These are phyloP conservation scores for Termitomyces sp. DNA, from an alignment of 1,284 basidiomycete genomes.

Conservation along the genomic window DNA sequence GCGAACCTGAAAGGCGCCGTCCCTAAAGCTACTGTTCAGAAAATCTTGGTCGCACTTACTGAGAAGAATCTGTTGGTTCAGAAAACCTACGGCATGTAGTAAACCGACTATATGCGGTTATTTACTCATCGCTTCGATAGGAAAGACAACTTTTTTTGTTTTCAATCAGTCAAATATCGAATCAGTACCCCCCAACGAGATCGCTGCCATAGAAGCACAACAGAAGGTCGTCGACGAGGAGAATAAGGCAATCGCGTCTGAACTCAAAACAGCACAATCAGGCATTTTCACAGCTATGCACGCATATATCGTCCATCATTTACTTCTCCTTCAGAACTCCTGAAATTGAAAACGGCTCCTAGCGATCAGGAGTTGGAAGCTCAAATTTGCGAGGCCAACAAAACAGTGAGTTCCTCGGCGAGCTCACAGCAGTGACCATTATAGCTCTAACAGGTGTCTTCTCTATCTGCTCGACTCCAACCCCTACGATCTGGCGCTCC, in stretches of 20 bases:
- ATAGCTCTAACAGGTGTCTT: constrained; percentile 39
- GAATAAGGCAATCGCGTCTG: constrained; percentile 48
- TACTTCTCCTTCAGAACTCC: constrained; percentile 48
- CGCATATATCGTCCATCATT: constrained; percentile 3
- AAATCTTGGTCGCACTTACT: constrained; percentile 72
- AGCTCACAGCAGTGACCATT: neutral
- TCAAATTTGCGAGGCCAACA: constrained; percentile 41
- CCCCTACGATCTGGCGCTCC: constrained; percentile 63
- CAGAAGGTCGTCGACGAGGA: constrained; percentile 53
- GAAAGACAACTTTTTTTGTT: constrained; percentile 83
- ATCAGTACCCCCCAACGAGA: constrained; percentile 51
- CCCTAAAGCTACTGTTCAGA: constrained; percentile 76
- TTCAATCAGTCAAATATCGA: constrained; percentile 65
- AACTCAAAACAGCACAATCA: constrained; percentile 45
- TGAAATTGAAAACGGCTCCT: constrained; percentile 55
- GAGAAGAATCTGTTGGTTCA: constrained; percentile 73
- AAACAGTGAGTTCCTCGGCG: constrained; percentile 33
- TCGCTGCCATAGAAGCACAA: constrained; percentile 54
- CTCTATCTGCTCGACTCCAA: constrained; percentile 45
- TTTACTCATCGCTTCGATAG: constrained; percentile 33
- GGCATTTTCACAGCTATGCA: constrained; percentile 36
- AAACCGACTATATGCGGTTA: constrained; percentile 12
- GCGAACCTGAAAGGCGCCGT: constrained; percentile 85
- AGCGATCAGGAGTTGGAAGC: constrained; percentile 62
- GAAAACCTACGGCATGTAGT: constrained; percentile 66